Base-by-base conservation (phyloP, 2,329 filamentous ascomycete genomes). In the Pseudogymnoascus sp. region DNA sequence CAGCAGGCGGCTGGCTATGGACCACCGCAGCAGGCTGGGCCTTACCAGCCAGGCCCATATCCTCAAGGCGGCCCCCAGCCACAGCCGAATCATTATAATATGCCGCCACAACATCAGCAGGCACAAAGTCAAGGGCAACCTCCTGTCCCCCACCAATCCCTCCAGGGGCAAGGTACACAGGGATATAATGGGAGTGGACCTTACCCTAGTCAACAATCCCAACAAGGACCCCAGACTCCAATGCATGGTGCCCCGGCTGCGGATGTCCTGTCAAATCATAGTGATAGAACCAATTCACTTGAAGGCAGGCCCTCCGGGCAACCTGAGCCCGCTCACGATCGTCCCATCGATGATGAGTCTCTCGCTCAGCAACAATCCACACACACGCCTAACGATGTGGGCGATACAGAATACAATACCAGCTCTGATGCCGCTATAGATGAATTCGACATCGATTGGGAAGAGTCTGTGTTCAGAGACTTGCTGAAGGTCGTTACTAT, bases 1-100 rank as follows among this genome's bases (percentile, higher is more conserved):
- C 60, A 62, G 14, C 63, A 61, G n/a, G n/a, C 28, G n/a, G 15
- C n/a, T 53, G 41, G 62, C 14, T 67, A 65, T 63, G 59, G 58
- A 57, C 59, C 61, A 53, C 28, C 38, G 6, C 62, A 62, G 20
- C 61, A 63, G 33, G 47, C 28, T 59, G 41, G 20, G 22, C 20
- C 58, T 30, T 36, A 41, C 8, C 33, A 35, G 22, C 20, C 18
- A 15, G 38, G n/a, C 2, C 59, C 37, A 36, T 38, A 57, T 60
- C 20, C 60, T 15, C 58, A 62, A 12, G 59, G 61, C 8, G 60
- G 43, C 2, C 14, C 33, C 9, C 61, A 47, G 11, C 12, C 59
- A 43, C 58, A 28, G 33, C 30, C 43, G 12, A 59, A 35, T 18
- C 58, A 41, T 47, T 62, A 60, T 57, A 58, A 36, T 58, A 33